phyloP scores from a whole-genome alignment of 495 filamentous ascomycete species.

The Podospora pseudoanserina region DNA sequence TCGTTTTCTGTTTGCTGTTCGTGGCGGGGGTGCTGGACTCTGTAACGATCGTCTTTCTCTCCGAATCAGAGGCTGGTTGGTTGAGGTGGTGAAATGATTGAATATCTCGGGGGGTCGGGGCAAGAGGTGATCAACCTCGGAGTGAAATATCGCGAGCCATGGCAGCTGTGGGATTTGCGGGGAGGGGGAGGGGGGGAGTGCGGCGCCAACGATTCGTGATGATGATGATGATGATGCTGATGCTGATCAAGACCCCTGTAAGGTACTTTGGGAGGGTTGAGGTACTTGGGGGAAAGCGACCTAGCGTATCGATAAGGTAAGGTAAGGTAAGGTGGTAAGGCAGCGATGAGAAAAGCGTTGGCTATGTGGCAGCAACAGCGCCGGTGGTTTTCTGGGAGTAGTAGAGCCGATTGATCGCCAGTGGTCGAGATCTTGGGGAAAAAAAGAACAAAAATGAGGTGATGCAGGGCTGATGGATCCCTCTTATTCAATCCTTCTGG shows the following conservation, averaged over 20 bases:
- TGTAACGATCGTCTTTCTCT: too few species aligned
- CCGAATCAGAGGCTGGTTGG: not conserved
- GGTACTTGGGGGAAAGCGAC: too few species aligned
- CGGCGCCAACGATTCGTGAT: not conserved
- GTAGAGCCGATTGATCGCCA: not conserved
- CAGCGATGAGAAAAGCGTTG: not conserved
- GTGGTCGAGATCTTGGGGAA: not conserved
- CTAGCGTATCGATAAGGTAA: not conserved
- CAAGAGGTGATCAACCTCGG: slow-evolving; percentile 19
- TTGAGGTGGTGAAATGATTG: not conserved
- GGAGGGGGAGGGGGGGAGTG: not conserved
- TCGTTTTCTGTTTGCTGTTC: not conserved
- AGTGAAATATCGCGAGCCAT: slow-evolving; percentile 23
- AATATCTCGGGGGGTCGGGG: slow-evolving; percentile 11
- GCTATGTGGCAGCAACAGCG: not conserved
- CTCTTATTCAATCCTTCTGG: slow-evolving; percentile 24
- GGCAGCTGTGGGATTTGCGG: not conserved
- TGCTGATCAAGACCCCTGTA: not conserved
- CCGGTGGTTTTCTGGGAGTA: too few species aligned
- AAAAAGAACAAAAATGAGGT: slow-evolving; percentile 11
- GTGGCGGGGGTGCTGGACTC: not conserved
- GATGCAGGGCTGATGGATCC: slow-evolving; percentile 26
- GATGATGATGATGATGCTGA: not conserved
- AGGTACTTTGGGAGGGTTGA: too few species aligned
- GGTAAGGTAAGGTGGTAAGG: too few species aligned